Base-by-base conservation (phyloP, 176 grass and related monocot species). In the Bromus sterilis region DNA sequence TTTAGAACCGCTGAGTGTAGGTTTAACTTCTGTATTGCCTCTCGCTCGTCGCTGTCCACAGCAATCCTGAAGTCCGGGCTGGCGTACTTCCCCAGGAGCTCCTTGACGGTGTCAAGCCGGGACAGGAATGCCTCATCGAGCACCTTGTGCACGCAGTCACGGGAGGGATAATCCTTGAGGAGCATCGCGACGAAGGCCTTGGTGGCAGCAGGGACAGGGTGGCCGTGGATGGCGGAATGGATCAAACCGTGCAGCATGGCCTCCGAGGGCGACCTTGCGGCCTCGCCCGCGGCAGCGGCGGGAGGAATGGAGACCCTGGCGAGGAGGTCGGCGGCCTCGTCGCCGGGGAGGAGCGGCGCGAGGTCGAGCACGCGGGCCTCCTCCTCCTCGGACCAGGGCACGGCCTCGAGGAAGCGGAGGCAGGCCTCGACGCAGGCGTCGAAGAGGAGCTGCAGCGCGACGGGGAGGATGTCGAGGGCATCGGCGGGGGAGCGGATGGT, bases 161-260 rank as follows among this genome's bases (percentile, higher is more conserved):
- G 74, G 1, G 90, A 89, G 7, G 89, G 85, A n/a, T 97, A 94
- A 35, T 97, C 88, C 74, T 86, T 88, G 28, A 98, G 74, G 29
- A 95, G 87, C 86, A 91, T 98, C 21, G 96, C 92, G 7, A 98
- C 92, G 71, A 98, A 98, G 2, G 88, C 89, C 80, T 95, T 98
- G 33, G 94, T 86, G 43, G 95, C 84, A 13, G 88, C 88, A 0
- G 62, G 85, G 56, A 87, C 82, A 1, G 86, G 93, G 18, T 94
- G 96, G 40, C 86, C 71, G 35, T 93, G 78, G 56, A 95, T 91
- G 7, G 93, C 93, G 20, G 88, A 93, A 43, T 93, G 74, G 82
- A 98, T 91, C 56, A 93, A 68, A 16, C 82, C 86, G 16, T 82
- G 86, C 53, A 98, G 82, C 96, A 98, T 95, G 12, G 84, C 79